These are phyloP conservation scores for Plenodomus lindquistii DNA, from an alignment of 2,329 filamentous ascomycete species.

Conservation along the genomic window DNA sequence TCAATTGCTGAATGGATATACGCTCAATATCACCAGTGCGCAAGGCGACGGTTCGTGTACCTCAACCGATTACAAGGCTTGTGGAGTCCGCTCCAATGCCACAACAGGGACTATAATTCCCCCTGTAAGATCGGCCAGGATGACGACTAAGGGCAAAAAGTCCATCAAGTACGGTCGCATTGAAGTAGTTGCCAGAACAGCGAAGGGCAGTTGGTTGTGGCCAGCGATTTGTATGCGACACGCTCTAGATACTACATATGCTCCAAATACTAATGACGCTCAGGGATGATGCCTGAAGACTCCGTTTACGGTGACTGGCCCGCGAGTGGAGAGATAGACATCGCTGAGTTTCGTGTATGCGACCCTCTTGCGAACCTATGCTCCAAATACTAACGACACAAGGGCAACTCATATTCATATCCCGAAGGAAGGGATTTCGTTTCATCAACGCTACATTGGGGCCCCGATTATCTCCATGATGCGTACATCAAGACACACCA, in stretches of 20 bases:
- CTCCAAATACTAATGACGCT: conserved; percentile 31
- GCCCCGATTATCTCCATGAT: conserved; percentile 42
- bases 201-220: conserved; percentile 82
- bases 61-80: conserved; percentile 60
- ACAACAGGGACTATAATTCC: conserved; percentile 76
- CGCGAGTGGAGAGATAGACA: conserved; percentile 78
- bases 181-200: conserved; percentile 76
- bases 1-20: conserved; percentile 62
- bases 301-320: conserved; percentile 77
- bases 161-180: conserved; percentile 80
- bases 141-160: conserved; percentile 72
- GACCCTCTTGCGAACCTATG: too few species aligned
- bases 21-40: conserved; percentile 29
- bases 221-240: conserved; percentile 69
- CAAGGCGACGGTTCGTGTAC: conserved; percentile 65
- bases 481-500: conserved; percentile 28
- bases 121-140: conserved; percentile 73
- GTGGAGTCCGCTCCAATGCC: conserved; percentile 72
- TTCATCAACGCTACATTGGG: conserved; percentile 79
- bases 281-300: conserved; percentile 61
- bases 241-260: too few species aligned
- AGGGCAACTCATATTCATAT: conserved; percentile 74
- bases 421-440: conserved; percentile 77
- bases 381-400: too few species aligned
- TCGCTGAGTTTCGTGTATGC: conserved; percentile 74